phyloP scores from a whole-genome alignment of 2,329 filamentous ascomycete genomes.

The Ophiobolus disseminans region DNA sequence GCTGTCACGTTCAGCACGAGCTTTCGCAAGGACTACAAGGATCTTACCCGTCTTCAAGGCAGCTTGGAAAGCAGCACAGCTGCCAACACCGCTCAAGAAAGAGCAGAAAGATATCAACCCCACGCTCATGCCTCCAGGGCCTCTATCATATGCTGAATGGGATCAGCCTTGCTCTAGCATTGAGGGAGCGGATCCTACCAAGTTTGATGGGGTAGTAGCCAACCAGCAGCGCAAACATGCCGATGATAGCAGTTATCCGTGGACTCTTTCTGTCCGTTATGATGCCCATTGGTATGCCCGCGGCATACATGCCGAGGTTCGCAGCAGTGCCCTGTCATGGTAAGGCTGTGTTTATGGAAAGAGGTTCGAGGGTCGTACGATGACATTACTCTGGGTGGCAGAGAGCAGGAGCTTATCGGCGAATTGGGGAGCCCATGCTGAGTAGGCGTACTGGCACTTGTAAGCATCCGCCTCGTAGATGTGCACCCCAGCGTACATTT shows the following conservation, averaged over 20 bases:
- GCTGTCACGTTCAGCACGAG: slow-evolving; percentile 58
- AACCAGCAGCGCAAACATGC: slow-evolving; percentile 72
- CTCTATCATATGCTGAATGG: slow-evolving; percentile 72
- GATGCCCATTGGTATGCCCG: slow-evolving; percentile 87
- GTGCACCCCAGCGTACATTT: slow-evolving; percentile 67
- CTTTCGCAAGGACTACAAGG: no score
- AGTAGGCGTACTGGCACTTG: slow-evolving; percentile 84
- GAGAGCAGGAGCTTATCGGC: slow-evolving; percentile 84
- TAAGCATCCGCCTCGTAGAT: slow-evolving; percentile 29
- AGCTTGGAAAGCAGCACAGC: slow-evolving; percentile 88
- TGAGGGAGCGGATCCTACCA: slow-evolving; percentile 45
- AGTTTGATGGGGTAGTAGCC: slow-evolving; percentile 87
- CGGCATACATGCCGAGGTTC: slow-evolving; percentile 93
- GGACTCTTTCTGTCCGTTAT: slow-evolving; percentile 85
- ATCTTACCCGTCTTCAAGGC: slow-evolving; percentile 74
- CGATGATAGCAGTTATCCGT: slow-evolving; percentile 76
- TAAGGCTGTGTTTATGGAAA: slow-evolving; percentile 34
- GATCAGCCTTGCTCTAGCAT: slow-evolving; percentile 30
- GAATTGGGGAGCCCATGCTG: slow-evolving; percentile 96
- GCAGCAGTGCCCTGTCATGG: slow-evolving; percentile 64
- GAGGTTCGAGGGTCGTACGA: slow-evolving; percentile 62
- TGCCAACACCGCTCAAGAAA: slow-evolving; percentile 84
- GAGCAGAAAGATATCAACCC: slow-evolving; percentile 77
- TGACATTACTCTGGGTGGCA: slow-evolving; percentile 91
- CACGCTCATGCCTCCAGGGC: slow-evolving; percentile 64